Base-by-base conservation (phyloP, 768 basidiomycete genomes). In the Tylopilus vinaceipallidus region DNA sequence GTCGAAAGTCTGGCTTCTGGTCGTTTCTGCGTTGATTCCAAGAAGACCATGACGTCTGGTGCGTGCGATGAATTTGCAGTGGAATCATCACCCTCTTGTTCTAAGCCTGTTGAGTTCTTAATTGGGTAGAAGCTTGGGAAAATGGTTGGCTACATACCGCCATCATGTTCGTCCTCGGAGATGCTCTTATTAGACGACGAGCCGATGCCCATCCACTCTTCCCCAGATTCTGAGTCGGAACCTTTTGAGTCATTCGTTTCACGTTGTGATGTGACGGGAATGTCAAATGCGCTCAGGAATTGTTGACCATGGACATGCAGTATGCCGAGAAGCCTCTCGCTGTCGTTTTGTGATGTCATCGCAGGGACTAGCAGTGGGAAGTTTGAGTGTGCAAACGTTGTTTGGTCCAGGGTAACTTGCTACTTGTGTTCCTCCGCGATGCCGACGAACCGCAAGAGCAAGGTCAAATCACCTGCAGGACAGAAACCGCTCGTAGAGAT, bases 11-110 rank as follows among this genome's bases (percentile, higher is more conserved):
- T 27, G 1, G 47, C 23, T n/a, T 66, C 59, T 24, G 56, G 47
- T 37, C 30, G 44, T 43, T 53, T 65, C 54, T 20, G 63, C 45
- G 52, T 58, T 30, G 56, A 57, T 49, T 79, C 79, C 9, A 69
- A 65, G 65, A 88, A 91, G 1, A 88, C 74, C 1, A 84, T 74
- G 14, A 88, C 75, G 45, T 79, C 71, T 22, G 75, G 71, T 40
- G 59, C 55, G 9, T 56, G 63, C 19, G 64, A 60, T 35, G 62
- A 70, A 35, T 61, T 62, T 6, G 72, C 70, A 23, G 67, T 66
- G 50, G 76, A 73, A 29, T 72, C 73, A 47, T 80, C 76, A 50
- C 80, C 76, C 33, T 71, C 71, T 32, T 75, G 71, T 45, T 76
- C 75, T 47, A 67, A 72, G 19, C 64, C 74, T 74, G 46, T 27